A percentile compares a stretch with the other conserved stretches of the same genome.
Evolutionary conservation across 2,329 filamentous ascomycete species (phyloP).

Genomic region (Cercospora janseana): DNA sequence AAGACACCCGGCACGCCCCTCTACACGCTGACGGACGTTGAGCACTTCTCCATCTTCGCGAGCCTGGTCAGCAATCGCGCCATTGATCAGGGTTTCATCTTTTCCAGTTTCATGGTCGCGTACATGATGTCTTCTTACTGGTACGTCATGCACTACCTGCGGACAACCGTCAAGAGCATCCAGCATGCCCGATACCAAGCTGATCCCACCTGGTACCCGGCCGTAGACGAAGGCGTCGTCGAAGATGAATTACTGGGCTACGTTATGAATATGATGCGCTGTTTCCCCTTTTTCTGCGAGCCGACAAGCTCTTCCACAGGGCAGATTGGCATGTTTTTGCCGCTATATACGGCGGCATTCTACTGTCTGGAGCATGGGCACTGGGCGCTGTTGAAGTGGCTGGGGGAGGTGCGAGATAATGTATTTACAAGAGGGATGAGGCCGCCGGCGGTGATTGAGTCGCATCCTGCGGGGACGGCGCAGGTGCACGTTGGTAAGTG

Average conservation of each 20-base stretch:
- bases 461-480: slow-evolving; percentile 3
- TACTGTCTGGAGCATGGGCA: slow-evolving; percentile 32
- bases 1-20: slow-evolving; percentile 11
- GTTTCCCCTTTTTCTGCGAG: slow-evolving; percentile 34
- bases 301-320: slow-evolving; percentile 32
- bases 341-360: slow-evolving; percentile 31
- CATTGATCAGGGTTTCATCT: slow-evolving; percentile 30
- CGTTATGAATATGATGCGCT: slow-evolving; percentile 31
- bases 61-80: slow-evolving; percentile 29
- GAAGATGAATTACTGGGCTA: slow-evolving; percentile 32
- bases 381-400: slow-evolving; percentile 32
- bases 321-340: slow-evolving; percentile 35
- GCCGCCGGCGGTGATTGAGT: slow-evolving; percentile 25
- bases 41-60: slow-evolving; percentile 30
- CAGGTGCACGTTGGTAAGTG: slow-evolving; percentile 52
- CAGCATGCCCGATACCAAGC: slow-evolving; percentile 25
- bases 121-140: slow-evolving; percentile 36
- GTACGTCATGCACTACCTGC: slow-evolving; percentile 34
- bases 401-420: slow-evolving; percentile 25
- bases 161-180: slow-evolving; percentile 27
- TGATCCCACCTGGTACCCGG: slow-evolving; percentile 25
- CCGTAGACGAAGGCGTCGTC: slow-evolving; percentile 19
- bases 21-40: slow-evolving; percentile 25
- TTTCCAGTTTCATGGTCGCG: slow-evolving; percentile 32
- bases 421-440: slow-evolving; percentile 32